Conservation (phyloP, 2,329 filamentous ascomycete species). For the Cyphellophora attinorum region DNA sequence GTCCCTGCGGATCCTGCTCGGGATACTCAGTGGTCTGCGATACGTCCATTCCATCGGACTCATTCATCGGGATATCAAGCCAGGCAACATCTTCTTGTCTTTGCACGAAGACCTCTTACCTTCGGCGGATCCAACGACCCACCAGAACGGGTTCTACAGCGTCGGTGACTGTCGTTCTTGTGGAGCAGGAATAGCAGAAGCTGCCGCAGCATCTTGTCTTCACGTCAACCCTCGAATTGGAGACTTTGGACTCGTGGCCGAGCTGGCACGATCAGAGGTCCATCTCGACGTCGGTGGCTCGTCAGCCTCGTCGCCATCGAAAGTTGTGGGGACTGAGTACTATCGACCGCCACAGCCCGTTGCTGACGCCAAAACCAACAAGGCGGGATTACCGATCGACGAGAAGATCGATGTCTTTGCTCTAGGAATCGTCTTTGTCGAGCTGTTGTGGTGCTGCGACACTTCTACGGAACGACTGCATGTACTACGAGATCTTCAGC, state of each 20-base stretch:
- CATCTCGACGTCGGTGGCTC: neutral
- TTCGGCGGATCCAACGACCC: slow-evolving; percentile 22
- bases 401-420: slow-evolving; percentile 40
- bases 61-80: slow-evolving; percentile 59
- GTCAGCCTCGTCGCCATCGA: slow-evolving; percentile 18
- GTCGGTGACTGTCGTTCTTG: slow-evolving; percentile 14
- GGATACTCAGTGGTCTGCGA: slow-evolving; percentile 53
- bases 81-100: slow-evolving; percentile 57
- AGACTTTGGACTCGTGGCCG: slow-evolving; percentile 57
- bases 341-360: slow-evolving; percentile 45
- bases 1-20: slow-evolving; percentile 47
- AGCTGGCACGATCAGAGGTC: slow-evolving; percentile 22
- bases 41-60: slow-evolving; percentile 54
- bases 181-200: slow-evolving; percentile 18
- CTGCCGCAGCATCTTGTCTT: neutral
- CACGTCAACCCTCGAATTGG: slow-evolving; percentile 54
- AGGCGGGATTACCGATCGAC: slow-evolving; percentile 21
- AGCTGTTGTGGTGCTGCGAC: slow-evolving; percentile 47
- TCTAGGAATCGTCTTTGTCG: slow-evolving; percentile 38
- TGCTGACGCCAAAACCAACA: slow-evolving; percentile 3
- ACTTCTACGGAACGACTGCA: slow-evolving; percentile 39
- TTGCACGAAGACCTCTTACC: slow-evolving; percentile 28
- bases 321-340: slow-evolving; percentile 51
- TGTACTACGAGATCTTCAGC: slow-evolving; percentile 29
- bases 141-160: slow-evolving; percentile 35